phyloP scores from a whole-genome alignment of 1,284 basidiomycete genomes.

The Hortiboletus rubellus region DNA sequence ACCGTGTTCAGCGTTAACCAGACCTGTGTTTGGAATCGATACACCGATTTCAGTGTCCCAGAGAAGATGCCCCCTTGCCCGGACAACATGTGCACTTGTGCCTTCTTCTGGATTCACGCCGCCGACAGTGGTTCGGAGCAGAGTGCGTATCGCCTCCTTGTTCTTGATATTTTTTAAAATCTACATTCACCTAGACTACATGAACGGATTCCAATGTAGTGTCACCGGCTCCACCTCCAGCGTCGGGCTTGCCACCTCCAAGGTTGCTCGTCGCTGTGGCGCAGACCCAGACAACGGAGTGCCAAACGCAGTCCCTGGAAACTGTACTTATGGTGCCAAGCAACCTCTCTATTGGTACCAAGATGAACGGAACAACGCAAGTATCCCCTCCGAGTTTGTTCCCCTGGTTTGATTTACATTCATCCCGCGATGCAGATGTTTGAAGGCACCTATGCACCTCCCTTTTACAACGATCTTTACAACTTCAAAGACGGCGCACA shows the following conservation, averaged over 20 bases:
- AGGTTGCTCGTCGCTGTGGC: slow-evolving; percentile 59
- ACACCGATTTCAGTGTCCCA: slow-evolving; percentile 66
- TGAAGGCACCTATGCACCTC: slow-evolving; percentile 44
- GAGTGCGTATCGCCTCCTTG: slow-evolving; percentile 35
- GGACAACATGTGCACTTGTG: slow-evolving; percentile 62
- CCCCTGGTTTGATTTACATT: neutral
- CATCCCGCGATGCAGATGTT: slow-evolving; percentile 36
- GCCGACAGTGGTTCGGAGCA: slow-evolving; percentile 47
- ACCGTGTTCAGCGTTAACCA: slow-evolving; percentile 73
- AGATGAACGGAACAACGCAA: slow-evolving; percentile 55
- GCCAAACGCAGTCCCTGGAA: slow-evolving; percentile 46
- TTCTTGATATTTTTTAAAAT: neutral
- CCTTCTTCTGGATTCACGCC: slow-evolving; percentile 74
- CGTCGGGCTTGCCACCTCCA: slow-evolving; percentile 50
- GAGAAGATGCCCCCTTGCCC: slow-evolving; percentile 67
- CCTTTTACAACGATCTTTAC: slow-evolving; percentile 46
- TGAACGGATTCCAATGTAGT: slow-evolving; percentile 75
- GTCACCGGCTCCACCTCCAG: slow-evolving; percentile 57
- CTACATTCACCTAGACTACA: slow-evolving; percentile 50
- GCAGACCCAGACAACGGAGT: slow-evolving; percentile 47
- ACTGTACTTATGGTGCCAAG: slow-evolving; percentile 70
- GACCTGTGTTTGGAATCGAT: slow-evolving; percentile 67
- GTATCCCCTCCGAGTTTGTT: slow-evolving; percentile 3
- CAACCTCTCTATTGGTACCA: slow-evolving; percentile 68
- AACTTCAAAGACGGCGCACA: slow-evolving; percentile 49